Conservation (phyloP, 805 yeast genomes). For the Myxozyma geophila region DNA sequence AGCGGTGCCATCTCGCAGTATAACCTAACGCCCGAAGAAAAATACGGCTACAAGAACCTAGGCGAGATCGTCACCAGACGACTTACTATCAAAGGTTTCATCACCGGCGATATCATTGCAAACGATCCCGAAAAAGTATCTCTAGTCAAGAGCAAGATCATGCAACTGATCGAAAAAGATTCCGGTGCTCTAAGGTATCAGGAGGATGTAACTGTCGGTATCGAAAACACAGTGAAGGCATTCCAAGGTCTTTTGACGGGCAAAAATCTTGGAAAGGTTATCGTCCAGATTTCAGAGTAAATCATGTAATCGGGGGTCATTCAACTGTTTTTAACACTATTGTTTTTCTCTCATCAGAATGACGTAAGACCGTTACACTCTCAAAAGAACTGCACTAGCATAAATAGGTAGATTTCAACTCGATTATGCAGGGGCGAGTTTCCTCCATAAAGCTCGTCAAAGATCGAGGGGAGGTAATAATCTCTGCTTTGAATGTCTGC, state of each 20-base stretch:
- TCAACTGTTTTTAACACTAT: too few species aligned
- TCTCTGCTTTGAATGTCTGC: too few species aligned
- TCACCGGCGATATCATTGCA: constrained; percentile 52
- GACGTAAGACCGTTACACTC: too few species aligned
- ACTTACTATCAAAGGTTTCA: constrained; percentile 58
- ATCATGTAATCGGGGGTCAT: too few species aligned
- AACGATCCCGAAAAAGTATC: constrained; percentile 41
- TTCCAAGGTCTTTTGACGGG: constrained; percentile 36
- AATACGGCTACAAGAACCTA: constrained; percentile 49
- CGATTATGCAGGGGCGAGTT: too few species aligned
- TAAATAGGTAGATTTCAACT: too few species aligned
- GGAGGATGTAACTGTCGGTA: constrained; percentile 34
- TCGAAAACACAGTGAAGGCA: constrained; percentile 30
- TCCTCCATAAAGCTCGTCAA: too few species aligned
- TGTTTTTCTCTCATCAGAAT: neutral
- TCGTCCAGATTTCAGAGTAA: constrained; percentile 30
- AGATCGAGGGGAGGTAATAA: too few species aligned
- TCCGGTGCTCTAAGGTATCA: constrained; percentile 10
- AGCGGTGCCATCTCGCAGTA: constrained; percentile 69
- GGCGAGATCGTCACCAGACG: constrained; percentile 55
- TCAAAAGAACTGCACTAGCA: too few species aligned
- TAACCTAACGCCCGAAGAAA: constrained; percentile 49
- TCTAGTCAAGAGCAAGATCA: constrained; percentile 16
- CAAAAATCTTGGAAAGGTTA: constrained; percentile 36
- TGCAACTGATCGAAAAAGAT: constrained; percentile 22